Evolutionary conservation across 2,329 filamentous ascomycete species (phyloP).

Genomic region (Penicillium sp.): DNA sequence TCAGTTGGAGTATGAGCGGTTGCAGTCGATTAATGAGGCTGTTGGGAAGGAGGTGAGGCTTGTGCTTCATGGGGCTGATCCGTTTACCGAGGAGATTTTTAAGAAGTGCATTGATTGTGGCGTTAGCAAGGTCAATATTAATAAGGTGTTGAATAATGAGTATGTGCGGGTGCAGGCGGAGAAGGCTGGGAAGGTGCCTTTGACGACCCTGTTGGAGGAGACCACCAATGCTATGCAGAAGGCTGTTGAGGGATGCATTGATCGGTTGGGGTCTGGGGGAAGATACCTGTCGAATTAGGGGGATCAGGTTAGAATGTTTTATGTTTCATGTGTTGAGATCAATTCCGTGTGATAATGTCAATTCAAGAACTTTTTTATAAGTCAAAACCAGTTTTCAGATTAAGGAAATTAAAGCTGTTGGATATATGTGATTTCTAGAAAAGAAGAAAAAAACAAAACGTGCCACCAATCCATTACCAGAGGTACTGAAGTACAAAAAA

Average conservation of each 20-base stretch:
- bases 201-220: slow-evolving; percentile 56
- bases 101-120: slow-evolving; percentile 55
- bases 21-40: slow-evolving; percentile 50
- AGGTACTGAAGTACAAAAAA: slow-evolving; percentile 8
- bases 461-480: slow-evolving; percentile 1
- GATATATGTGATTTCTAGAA: slow-evolving; percentile 13
- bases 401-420: slow-evolving; percentile 7
- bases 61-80: slow-evolving; percentile 60
- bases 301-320: not conserved
- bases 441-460: slow-evolving; percentile 1
- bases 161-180: slow-evolving; percentile 49
- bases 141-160: slow-evolving; percentile 56
- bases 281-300: slow-evolving; percentile 28
- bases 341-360: not conserved
- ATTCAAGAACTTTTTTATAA: not conserved
- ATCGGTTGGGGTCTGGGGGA: slow-evolving; percentile 45
- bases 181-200: slow-evolving; percentile 51
- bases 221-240: slow-evolving; percentile 55
- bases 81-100: slow-evolving; percentile 56
- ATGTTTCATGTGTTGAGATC: not conserved
- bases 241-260: slow-evolving; percentile 57
- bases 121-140: slow-evolving; percentile 58
- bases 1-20: slow-evolving; percentile 58
- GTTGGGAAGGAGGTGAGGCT: slow-evolving; percentile 51
- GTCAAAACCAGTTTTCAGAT: not conserved